Percentiles rank a stretch among this genome's conserved stretches.
Conservation (phyloP, 2,329 filamentous ascomycete genomes). For the Penicillium sp. region DNA sequence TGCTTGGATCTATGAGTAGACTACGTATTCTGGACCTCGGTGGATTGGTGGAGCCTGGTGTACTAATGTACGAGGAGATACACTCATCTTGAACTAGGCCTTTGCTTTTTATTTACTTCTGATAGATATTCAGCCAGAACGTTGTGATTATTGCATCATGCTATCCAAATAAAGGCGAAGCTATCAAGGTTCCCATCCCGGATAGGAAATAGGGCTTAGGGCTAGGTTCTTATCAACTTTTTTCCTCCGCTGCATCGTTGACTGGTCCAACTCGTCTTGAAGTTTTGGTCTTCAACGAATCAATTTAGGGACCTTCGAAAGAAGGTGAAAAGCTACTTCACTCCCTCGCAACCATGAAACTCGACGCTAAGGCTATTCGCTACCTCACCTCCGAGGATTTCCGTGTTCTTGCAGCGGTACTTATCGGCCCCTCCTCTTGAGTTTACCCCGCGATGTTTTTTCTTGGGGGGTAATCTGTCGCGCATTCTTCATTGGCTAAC, state of each 20-base stretch:
- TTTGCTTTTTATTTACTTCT: neutral
- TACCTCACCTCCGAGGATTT: conserved; percentile 93
- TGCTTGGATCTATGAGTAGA: conserved; percentile 12
- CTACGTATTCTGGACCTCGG: neutral
- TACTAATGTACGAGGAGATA: neutral
- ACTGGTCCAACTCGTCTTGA: conserved; percentile 3
- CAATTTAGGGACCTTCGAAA: neutral
- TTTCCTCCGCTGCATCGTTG: conserved; percentile 23
- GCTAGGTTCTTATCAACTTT: conserved; percentile 36
- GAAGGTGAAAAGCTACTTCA: conserved; percentile 7
- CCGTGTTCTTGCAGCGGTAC: conserved; percentile 87
- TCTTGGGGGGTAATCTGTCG: neutral
- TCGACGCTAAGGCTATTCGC: conserved; percentile 90
- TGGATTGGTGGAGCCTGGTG: neutral
- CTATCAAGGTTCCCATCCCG: conserved; percentile 18
- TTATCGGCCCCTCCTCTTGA: conserved; percentile 35
- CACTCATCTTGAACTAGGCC: neutral
- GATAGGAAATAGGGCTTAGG: conserved; percentile 44
- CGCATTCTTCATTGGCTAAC: conserved; percentile 6
- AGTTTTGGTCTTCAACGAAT: conserved; percentile 3
- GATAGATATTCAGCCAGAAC: neutral
- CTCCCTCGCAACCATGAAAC: conserved; percentile 66
- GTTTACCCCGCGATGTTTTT: conserved; percentile 23
- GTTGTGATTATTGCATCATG: neutral
- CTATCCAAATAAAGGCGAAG: neutral